Percentiles rank a stretch among this genome's conserved stretches.
phyloP scores from a whole-genome alignment of 2,329 filamentous ascomycete genomes.

The Colletotrichum limetticola region DNA sequence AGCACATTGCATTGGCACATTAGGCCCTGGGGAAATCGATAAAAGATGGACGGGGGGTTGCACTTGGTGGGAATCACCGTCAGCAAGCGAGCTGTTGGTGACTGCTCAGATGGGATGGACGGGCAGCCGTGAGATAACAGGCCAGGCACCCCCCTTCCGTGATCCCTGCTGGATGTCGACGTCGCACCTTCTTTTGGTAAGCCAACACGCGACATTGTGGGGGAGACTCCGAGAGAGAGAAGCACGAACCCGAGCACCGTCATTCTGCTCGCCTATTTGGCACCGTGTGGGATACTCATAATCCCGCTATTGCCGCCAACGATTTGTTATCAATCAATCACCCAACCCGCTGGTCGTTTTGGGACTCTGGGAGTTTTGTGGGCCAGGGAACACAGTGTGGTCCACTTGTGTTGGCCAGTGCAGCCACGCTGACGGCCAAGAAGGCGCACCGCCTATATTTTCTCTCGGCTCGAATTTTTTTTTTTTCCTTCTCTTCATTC shows the following conservation, averaged over 20 bases:
- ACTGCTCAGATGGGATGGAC: background rate
- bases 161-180: slow-evolving; percentile 12
- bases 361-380: background rate
- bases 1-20: background rate
- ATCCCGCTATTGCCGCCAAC: background rate
- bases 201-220: slow-evolving; percentile 26
- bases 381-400: slow-evolving; percentile 23
- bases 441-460: slow-evolving; percentile 24
- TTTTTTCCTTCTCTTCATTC: background rate
- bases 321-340: background rate
- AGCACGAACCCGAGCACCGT: background rate
- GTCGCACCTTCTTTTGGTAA: slow-evolving; percentile 13
- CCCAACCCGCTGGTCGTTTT: background rate
- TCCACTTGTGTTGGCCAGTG: slow-evolving; percentile 15
- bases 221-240: background rate
- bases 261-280: too few relatives aligned
- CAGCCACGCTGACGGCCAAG: slow-evolving; percentile 20
- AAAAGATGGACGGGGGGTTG: background rate
- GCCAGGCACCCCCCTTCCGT: background rate
- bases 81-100: slow-evolving; percentile 18
- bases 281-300: background rate
- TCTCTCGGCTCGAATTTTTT: slow-evolving; percentile 3
- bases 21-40: slow-evolving; percentile 7
- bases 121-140: slow-evolving; percentile 4
- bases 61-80: background rate